Conservation (phyloP, 1,139 yeast genomes). For the Yamadazyma diddensiae region DNA sequence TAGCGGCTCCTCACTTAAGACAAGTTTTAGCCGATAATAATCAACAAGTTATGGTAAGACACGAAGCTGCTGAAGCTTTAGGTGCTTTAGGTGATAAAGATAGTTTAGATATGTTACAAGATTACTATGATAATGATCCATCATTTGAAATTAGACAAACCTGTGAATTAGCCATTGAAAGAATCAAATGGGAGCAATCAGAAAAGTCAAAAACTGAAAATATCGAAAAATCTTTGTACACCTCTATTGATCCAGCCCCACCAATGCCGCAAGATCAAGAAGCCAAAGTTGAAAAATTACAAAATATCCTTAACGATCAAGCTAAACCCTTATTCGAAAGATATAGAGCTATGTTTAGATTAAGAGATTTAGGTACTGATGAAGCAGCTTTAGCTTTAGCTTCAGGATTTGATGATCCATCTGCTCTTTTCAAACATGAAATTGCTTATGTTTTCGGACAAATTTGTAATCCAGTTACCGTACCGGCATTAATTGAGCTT, state of each 20-base stretch:
- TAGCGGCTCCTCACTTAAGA: conserved; percentile 74
- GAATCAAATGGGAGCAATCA: conserved; percentile 90
- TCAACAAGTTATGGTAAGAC: conserved; percentile 96
- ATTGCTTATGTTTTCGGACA: conserved; percentile 98
- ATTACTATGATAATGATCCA: conserved; percentile 71
- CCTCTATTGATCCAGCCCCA: conserved; percentile 97
- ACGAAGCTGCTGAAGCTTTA: conserved; percentile 98
- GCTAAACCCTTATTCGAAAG: conserved; percentile 80
- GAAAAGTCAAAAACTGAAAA: conserved; percentile 60
- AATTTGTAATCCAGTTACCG: conserved; percentile 89
- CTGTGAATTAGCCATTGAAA: conserved; percentile 92
- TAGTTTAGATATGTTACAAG: conserved; percentile 65
- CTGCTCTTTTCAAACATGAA: conserved; percentile 95
- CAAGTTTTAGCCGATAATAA: conserved; percentile 62
- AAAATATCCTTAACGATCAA: conserved; percentile 71
- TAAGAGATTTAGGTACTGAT: conserved; percentile 90
- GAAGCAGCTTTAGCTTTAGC: conserved; percentile 94
- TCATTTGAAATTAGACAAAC: conserved; percentile 90
- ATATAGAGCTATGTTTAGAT: conserved; percentile 97
- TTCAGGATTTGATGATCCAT: conserved; percentile 81
- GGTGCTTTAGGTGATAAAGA: conserved; percentile 90
- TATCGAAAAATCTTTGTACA: conserved; percentile 72
- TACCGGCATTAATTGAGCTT: conserved; percentile 81
- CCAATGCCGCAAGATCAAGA: conserved; percentile 72
- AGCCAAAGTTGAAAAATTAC: conserved; percentile 58